phyloP scores from a whole-genome alignment of 2,329 filamentous ascomycete genomes.

The Cladosporium velox region DNA sequence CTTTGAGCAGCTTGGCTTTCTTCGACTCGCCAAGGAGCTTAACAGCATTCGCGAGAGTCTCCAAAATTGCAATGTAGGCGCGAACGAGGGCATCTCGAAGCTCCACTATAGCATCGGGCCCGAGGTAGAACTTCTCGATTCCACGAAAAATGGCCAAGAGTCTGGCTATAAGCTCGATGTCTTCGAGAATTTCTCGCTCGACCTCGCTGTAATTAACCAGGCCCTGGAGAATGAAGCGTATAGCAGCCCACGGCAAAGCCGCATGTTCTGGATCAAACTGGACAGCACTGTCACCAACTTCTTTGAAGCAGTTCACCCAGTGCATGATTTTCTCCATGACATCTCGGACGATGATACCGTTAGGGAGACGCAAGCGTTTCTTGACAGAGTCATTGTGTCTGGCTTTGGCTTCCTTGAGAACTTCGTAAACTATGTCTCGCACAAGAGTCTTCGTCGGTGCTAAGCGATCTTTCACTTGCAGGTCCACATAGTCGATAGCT shows the following conservation, averaged over 20 bases:
- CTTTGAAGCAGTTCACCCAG: not conserved
- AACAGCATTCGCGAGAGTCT: too few relatives aligned
- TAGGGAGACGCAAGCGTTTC: not conserved
- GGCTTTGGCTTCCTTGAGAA: not conserved
- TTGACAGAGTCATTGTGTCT: not conserved
- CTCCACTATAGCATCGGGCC: not conserved
- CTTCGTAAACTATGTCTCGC: not conserved
- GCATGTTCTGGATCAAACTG: not conserved
- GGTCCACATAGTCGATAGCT: not conserved
- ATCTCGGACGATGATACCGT: not conserved
- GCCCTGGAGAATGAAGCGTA: too few relatives aligned
- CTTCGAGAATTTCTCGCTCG: too few relatives aligned
- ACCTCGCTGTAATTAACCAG: too few relatives aligned
- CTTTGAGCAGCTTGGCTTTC: too few relatives aligned
- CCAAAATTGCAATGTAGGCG: too few relatives aligned
- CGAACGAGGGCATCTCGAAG: not conserved
- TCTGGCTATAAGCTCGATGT: too few relatives aligned
- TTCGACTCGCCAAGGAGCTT: too few relatives aligned
- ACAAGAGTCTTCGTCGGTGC: not conserved
- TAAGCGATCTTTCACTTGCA: not conserved
- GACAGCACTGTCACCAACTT: not conserved
- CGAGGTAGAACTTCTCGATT: not conserved
- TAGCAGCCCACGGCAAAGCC: not conserved
- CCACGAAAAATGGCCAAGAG: too few relatives aligned
- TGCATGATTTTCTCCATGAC: constrained; percentile 2